Evolutionary conservation across 148 eudicot species (phyloP).

Genomic region (Rhododendron griersonianum): DNA sequence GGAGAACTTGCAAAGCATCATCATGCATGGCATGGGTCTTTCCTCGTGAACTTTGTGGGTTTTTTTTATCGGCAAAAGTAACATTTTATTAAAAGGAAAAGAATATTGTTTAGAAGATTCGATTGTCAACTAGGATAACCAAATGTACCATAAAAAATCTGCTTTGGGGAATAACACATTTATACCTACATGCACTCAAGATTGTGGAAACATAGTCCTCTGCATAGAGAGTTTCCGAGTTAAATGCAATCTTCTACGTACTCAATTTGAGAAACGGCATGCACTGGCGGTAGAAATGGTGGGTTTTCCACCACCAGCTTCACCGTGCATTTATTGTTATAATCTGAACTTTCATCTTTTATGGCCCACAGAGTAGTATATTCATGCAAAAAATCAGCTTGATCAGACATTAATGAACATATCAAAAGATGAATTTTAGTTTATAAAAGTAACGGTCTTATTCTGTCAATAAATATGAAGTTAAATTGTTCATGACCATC

Average conservation of each 20-base stretch:
- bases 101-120: not conserved
- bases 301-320: too few relatives aligned
- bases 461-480: not conserved
- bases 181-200: too few relatives aligned
- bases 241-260: too few relatives aligned
- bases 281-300: not conserved
- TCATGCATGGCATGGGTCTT: not conserved
- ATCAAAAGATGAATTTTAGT: too few relatives aligned
- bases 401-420: not conserved
- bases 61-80: too few relatives aligned
- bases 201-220: too few relatives aligned
- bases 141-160: not conserved
- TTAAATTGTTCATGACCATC: not conserved
- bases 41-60: not conserved
- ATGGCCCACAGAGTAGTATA: too few relatives aligned
- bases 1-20: not conserved
- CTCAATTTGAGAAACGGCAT: not conserved
- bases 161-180: too few relatives aligned
- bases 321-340: not conserved
- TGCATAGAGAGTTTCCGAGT: too few relatives aligned
- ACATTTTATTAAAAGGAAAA: not conserved
- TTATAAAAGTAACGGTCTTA: not conserved
- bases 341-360: too few relatives aligned
- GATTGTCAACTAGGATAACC: not conserved
- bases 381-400: too few relatives aligned